Evolutionary conservation across 208 protist genomes (phyloP), one percentile per base, ranked within the genome.

Genomic region (Leishmania tarentolae): DNA sequence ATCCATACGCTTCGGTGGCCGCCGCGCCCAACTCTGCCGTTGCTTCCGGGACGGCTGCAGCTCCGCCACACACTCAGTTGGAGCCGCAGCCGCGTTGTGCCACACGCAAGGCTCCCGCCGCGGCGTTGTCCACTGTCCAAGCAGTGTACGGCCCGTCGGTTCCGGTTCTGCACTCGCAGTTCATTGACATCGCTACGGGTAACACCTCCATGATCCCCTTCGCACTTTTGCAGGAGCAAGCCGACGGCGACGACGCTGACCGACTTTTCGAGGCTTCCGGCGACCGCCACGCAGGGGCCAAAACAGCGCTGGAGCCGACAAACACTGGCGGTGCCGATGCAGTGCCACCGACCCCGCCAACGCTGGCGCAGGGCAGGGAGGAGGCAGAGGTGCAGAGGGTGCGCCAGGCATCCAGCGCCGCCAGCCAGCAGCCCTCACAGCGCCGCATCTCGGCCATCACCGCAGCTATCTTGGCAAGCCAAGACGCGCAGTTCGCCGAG

Each of bases 151-250:
- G 79, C 1, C 89, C 87, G 2, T 84, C 84, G 3, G 85, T 90
- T 24, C 6, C 69, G 2, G 66, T 86, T 24, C 75, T 81, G 13
- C 80, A 86, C 52, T 75, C 86, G 35, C 93, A 95, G 82, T 96
- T 96, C 79, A 81, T 96, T 42, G 91, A 96, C 75, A 24, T 95
- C 28, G 46, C 83, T 19, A 93, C 89, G 7, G 82, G 88, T 66
- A 66, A n/a, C 47, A 78, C 81, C 13, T 85, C 81, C 53, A 92
- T 95, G 91, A 87, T 77, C 1, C 89, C 93, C 17, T 93, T 94
- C 31, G 86, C 78, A 24, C 79, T 90, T 15, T 78, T 78, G n/a
- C 69, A 83, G n/a, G 63, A 81, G 76, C 70, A 77, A 69, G 4
- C 4, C 72, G 47, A 3, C 46, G 50, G 31, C 31, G 50, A 73